Evolutionary conservation across 148 eudicot species (phyloP).

Genomic region (Fagopyrum tataricum): DNA sequence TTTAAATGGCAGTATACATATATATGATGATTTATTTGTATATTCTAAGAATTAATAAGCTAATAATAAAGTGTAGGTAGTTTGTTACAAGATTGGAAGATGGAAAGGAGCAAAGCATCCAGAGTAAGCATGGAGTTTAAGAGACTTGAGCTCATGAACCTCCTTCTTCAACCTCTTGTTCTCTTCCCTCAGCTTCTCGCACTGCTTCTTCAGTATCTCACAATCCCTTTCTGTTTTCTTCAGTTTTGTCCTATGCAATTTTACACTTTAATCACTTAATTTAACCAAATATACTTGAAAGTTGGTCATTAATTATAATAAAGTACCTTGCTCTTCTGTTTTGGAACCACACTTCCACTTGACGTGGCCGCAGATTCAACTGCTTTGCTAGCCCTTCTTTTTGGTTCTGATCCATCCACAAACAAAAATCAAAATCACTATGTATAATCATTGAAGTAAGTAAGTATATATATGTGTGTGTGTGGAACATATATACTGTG

Average conservation of each 20-base stretch:
- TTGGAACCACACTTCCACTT: slow-evolving; percentile 93
- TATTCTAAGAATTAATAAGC: too few species aligned
- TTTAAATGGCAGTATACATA: background rate
- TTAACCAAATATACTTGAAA: background rate
- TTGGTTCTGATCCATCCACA: slow-evolving; percentile 44
- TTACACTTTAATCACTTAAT: background rate
- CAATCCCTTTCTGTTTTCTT: slow-evolving; percentile 61
- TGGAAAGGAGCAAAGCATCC: too few species aligned
- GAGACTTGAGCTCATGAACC: slow-evolving; percentile 41
- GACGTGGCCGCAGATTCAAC: slow-evolving; percentile 73
- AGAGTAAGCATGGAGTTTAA: background rate
- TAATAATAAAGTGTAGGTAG: too few species aligned
- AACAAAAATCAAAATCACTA: background rate
- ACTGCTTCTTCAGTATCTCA: slow-evolving; percentile 62
- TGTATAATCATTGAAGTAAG: background rate
- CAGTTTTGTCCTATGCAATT: slow-evolving; percentile 25
- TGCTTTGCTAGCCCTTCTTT: slow-evolving; percentile 67
- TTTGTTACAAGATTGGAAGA: too few species aligned
- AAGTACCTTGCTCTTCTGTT: slow-evolving; percentile 67
- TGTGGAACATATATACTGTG: slow-evolving; percentile 29
- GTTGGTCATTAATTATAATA: background rate
- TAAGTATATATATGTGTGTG: background rate
- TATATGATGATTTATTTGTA: background rate
- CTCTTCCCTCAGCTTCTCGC: slow-evolving; percentile 64
- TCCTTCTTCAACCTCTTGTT: slow-evolving; percentile 68